These are phyloP conservation scores for Tetrahymena thermophila DNA, from an alignment of 73 alveolate genomes.

Conservation along the genomic window DNA sequence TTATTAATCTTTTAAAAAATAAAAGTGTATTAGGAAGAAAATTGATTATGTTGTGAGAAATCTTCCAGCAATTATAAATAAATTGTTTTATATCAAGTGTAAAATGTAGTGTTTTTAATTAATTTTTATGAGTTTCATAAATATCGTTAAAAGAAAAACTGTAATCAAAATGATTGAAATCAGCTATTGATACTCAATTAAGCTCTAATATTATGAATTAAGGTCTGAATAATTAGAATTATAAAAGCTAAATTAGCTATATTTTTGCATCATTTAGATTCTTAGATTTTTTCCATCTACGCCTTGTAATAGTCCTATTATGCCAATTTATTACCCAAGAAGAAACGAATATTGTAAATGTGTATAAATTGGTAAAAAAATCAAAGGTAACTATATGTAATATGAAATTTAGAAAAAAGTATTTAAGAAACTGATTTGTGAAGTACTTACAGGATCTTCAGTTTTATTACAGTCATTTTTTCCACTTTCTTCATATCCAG, in stretches of 20 bases:
- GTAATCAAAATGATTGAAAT: neutral
- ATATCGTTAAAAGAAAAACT: neutral
- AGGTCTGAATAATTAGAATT: neutral
- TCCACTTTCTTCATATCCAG: neutral
- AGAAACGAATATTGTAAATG: neutral
- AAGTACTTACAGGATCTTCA: neutral
- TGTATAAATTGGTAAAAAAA: neutral
- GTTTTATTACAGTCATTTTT: neutral
- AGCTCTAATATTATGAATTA: neutral
- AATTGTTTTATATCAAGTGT: too few species aligned
- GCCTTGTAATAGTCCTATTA: neutral
- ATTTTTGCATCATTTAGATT: neutral
- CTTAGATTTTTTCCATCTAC: neutral
- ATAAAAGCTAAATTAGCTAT: neutral
- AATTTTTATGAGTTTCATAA: too few species aligned
- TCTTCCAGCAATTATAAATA: neutral
- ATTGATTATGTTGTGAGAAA: neutral
- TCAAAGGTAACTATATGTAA: neutral
- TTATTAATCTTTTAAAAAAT: too few species aligned
- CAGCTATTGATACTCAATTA: neutral
- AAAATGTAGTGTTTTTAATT: too few species aligned
- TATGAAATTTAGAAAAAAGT: neutral
- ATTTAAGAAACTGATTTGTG: neutral
- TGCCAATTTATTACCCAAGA: neutral
- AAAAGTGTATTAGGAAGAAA: neutral